These are phyloP conservation scores for Tylopilus sp. DNA, from an alignment of 1,284 basidiomycete genomes.

Conservation along the genomic window DNA sequence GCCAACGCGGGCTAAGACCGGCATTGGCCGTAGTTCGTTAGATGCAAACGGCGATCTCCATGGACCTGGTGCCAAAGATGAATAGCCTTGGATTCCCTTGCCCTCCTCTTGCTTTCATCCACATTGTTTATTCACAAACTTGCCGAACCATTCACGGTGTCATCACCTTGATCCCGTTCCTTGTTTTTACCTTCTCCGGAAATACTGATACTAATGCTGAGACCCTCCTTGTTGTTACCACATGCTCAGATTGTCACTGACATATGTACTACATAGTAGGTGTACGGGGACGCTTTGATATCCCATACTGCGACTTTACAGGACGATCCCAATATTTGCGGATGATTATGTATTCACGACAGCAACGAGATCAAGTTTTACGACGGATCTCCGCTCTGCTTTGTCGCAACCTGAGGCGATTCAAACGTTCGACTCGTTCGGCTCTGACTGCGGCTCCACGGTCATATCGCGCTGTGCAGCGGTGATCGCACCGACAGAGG, in stretches of 20 bases:
- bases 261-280: slow-evolving; percentile 14
- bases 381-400: not conserved
- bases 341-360: not conserved
- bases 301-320: not conserved
- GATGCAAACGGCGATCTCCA: slow-evolving; percentile 14
- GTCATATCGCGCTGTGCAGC: slow-evolving; percentile 17
- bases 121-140: not conserved
- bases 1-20: slow-evolving; percentile 14
- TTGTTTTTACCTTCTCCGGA: slow-evolving; percentile 1
- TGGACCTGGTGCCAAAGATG: slow-evolving; percentile 24
- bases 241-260: slow-evolving; percentile 7
- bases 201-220: slow-evolving; percentile 9
- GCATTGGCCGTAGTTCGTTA: slow-evolving; percentile 15
- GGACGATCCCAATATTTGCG: not conserved
- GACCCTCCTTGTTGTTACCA: slow-evolving; percentile 2
- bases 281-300: slow-evolving; percentile 9
- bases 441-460: slow-evolving; percentile 19
- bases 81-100: slow-evolving; percentile 12
- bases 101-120: not conserved
- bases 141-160: slow-evolving; percentile 2
- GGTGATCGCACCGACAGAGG: slow-evolving; percentile 4
- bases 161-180: not conserved
- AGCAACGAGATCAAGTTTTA: not conserved
- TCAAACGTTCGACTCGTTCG: not conserved
- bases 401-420: not conserved